Evolutionary conservation across 1,139 yeast species (phyloP), one percentile per base, ranked within the genome.

Genomic region (Meyerozyma elateridarum): DNA sequence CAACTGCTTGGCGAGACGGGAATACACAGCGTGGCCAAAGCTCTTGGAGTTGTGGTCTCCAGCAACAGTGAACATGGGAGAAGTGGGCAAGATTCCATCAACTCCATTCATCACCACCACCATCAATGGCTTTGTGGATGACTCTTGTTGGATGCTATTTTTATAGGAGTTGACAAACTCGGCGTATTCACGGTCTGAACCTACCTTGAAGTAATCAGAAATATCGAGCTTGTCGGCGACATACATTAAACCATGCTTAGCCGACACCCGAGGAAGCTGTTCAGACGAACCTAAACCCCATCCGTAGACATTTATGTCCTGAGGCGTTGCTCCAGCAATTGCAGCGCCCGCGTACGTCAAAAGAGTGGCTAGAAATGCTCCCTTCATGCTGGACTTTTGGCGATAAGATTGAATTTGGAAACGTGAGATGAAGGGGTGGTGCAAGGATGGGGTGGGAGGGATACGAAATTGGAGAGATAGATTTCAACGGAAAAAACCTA

Each of bases 211-310:
- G 36, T 49, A 52, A 24, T 54, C 57, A 14, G 67, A 56, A 16
- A 62, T 53, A 14, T 60, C 68, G 36, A 67, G 52, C 39, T 58
- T 61, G 38, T 70, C 76, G 22, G 72, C 65, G 38, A 71, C 58
- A 42, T 65, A 34, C 49, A 37, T 35, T 25, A 39, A 20, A 9
- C 43, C 35, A 28, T 31, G 33, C 19, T 36, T 33, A 20, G 31
- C 18, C 15, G 42, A 37, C 11, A 29, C 38, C 18, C 30, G 24
- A 15, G 37, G 37, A 7, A 25, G 28, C 25, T 22, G 16, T 24
- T 29, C 32, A 20, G 31, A 13, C 11, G 8, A 16, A 15, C 17
- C 14, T 4, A 25, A 17, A 4, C 29, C 21, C 20, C 38, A 25
- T 24, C 40, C 44, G 35, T 36, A 41, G 11, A 41, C 45, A 14